Conservation (phyloP, 495 filamentous ascomycete genomes). For the Tuber melanosporum region DNA sequence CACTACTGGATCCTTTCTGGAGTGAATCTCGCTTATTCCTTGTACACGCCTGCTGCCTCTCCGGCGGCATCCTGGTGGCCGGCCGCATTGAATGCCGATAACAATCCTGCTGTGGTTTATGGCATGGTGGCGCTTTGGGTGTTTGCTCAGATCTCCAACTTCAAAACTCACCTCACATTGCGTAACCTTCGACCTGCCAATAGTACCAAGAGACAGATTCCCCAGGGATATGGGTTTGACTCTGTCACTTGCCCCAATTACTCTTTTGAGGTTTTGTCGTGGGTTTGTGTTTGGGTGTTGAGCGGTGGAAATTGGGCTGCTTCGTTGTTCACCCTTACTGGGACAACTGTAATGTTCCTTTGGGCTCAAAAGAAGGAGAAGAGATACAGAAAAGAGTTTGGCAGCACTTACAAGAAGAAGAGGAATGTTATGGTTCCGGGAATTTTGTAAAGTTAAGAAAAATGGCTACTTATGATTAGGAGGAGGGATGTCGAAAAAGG, state of each 20-base stretch:
- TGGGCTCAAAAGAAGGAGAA: constrained; percentile 94
- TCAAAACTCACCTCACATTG: constrained; percentile 69
- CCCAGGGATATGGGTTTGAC: constrained; percentile 74
- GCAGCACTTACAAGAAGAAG: constrained; percentile 83
- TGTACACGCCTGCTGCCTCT: constrained; percentile 64
- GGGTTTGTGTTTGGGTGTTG: constrained; percentile 68
- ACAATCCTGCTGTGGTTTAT: constrained; percentile 51
- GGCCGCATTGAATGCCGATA: constrained; percentile 19
- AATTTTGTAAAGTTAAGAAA: constrained; percentile 38
- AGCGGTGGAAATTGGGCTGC: constrained; percentile 70
- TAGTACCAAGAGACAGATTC: constrained; percentile 79
- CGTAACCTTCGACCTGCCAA: constrained; percentile 69
- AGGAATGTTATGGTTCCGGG: constrained; percentile 66
- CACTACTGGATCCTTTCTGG: constrained; percentile 88
- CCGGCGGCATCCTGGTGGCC: constrained; percentile 40
- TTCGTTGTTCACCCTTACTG: constrained; percentile 61
- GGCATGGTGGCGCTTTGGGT: constrained; percentile 62
- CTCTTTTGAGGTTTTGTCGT: constrained; percentile 81
- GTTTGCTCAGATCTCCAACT: constrained; percentile 71
- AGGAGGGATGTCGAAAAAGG: background rate
- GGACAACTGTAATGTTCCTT: constrained; percentile 64
- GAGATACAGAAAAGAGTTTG: constrained; percentile 81
- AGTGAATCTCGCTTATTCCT: constrained; percentile 72
- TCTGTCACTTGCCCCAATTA: constrained; percentile 95
- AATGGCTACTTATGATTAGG: background rate